These are phyloP conservation scores for Zygosaccharomyces pseudobailii DNA, from an alignment of 1,139 yeast genomes.

Conservation along the genomic window DNA sequence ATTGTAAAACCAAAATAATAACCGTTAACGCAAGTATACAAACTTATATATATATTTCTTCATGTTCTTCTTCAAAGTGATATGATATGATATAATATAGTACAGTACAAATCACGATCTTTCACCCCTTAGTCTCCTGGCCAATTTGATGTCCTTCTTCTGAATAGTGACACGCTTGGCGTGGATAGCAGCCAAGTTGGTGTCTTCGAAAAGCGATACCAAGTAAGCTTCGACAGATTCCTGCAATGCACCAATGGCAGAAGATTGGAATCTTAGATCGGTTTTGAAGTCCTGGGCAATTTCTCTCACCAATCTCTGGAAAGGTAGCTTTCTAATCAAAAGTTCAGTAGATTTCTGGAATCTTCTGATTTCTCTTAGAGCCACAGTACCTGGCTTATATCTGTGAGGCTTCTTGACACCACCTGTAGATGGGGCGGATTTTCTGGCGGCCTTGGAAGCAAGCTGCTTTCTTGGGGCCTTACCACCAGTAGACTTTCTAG, in stretches of 20 bases:
- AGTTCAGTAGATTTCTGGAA: conserved; percentile 97
- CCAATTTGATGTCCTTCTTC: conserved; percentile 98
- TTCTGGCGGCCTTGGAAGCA: conserved; percentile 99
- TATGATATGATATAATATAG: conserved; percentile 11
- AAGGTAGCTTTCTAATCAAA: conserved; percentile 94
- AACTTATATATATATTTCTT: background rate
- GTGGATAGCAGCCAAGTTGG: conserved; percentile 98
- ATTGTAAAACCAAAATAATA: background rate
- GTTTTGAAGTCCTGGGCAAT: conserved; percentile 98
- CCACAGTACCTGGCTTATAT: conserved; percentile 99
- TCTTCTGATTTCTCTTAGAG: conserved; percentile 98
- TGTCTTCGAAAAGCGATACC: conserved; percentile 86
- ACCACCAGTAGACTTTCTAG: conserved; percentile 99
- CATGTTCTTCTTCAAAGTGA: background rate
- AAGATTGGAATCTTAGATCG: conserved; percentile 96
- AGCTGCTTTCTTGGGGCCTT: conserved; percentile 99
- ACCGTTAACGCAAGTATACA: conserved; percentile 4
- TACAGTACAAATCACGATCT: conserved; percentile 48
- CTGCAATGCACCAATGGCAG: conserved; percentile 98
- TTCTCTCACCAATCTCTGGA: conserved; percentile 98
- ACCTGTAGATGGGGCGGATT: conserved; percentile 96
- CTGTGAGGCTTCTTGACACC: conserved; percentile 99
- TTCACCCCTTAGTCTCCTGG: conserved; percentile 99
- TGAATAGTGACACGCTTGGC: conserved; percentile 99
- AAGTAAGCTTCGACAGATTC: conserved; percentile 99